These are phyloP conservation scores for Monosporascus sp. DNA, from an alignment of 2,329 filamentous ascomycete species.

Conservation along the genomic window DNA sequence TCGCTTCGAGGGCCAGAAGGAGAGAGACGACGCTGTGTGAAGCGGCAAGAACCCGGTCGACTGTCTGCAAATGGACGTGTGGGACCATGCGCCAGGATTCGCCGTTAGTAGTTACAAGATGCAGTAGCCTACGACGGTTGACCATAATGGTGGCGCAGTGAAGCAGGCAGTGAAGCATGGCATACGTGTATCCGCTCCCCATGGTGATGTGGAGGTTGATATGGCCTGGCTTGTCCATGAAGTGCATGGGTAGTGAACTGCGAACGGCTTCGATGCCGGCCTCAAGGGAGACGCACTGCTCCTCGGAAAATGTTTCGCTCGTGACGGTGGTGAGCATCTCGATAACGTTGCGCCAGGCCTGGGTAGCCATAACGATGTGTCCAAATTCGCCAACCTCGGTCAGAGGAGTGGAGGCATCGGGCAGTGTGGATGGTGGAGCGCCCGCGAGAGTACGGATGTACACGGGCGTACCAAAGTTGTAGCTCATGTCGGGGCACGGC, in stretches of 20 bases:
- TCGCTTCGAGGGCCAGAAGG: constrained; percentile 49
- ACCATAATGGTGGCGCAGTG: constrained; percentile 58
- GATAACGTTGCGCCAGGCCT: constrained; percentile 57
- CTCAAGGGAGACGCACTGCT: constrained; percentile 46
- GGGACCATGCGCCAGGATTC: constrained; percentile 49
- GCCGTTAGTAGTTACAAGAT: constrained; percentile 47
- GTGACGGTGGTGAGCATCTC: constrained; percentile 54
- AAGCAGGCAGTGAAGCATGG: constrained; percentile 57
- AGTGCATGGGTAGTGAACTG: constrained; percentile 51
- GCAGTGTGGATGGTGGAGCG: constrained; percentile 31
- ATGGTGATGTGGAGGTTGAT: constrained; percentile 59
- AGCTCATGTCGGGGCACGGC: constrained; percentile 58
- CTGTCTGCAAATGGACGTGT: constrained; percentile 44
- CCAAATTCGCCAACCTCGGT: constrained; percentile 56
- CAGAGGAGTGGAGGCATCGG: constrained; percentile 32
- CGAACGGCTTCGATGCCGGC: constrained; percentile 51
- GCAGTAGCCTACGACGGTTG: constrained; percentile 53
- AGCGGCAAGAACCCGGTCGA: constrained; percentile 53
- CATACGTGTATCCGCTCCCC: constrained; percentile 58
- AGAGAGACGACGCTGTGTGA: constrained; percentile 55
- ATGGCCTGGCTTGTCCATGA: constrained; percentile 55
- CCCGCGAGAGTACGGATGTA: constrained; percentile 51
- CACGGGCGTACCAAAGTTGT: constrained; percentile 56
- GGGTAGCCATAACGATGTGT: constrained; percentile 55
- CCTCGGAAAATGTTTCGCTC: constrained; percentile 47